Evolutionary conservation across 2,329 filamentous ascomycete genomes (phyloP).

Genomic region (Pseudocercospora musae): DNA sequence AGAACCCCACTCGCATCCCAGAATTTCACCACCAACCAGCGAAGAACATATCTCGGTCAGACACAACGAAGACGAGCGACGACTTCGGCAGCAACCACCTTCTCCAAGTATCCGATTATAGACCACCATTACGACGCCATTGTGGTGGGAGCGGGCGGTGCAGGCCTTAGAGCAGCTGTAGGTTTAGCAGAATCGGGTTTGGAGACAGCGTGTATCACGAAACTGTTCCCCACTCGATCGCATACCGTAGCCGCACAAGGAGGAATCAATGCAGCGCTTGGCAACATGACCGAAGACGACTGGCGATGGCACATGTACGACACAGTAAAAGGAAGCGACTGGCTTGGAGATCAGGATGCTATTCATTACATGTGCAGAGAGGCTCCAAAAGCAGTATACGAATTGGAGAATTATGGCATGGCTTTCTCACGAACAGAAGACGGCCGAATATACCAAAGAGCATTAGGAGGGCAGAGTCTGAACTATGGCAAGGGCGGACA

Average conservation of each 20-base stretch:
- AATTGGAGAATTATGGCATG: constrained; percentile 56
- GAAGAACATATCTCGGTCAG: constrained; percentile 24
- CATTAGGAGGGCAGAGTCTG: constrained; percentile 48
- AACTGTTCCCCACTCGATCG: constrained; percentile 59
- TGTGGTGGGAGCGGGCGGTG: constrained; percentile 55
- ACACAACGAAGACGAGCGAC: constrained; percentile 30
- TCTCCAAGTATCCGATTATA: constrained; percentile 79
- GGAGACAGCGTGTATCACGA: constrained; percentile 63
- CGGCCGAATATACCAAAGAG: constrained; percentile 49
- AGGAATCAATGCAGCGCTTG: constrained; percentile 59
- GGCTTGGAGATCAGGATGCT: constrained; percentile 58
- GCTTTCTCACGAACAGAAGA: constrained; percentile 50
- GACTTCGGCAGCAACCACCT: constrained; percentile 20
- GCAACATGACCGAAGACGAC: constrained; percentile 56
- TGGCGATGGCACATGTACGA: constrained; percentile 62
- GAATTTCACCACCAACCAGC: constrained; percentile 15
- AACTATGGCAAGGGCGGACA: constrained; percentile 50
- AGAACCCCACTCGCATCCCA: background rate
- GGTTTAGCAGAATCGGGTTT: constrained; percentile 62
- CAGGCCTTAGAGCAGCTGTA: constrained; percentile 61
- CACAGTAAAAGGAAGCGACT: constrained; percentile 57
- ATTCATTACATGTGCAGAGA: constrained; percentile 60
- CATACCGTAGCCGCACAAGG: constrained; percentile 67
- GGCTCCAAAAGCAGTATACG: constrained; percentile 53
- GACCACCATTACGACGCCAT: constrained; percentile 87